These are phyloP conservation scores for Curvularia sp. DNA, from an alignment of 2,329 filamentous ascomycete genomes.

Conservation along the genomic window DNA sequence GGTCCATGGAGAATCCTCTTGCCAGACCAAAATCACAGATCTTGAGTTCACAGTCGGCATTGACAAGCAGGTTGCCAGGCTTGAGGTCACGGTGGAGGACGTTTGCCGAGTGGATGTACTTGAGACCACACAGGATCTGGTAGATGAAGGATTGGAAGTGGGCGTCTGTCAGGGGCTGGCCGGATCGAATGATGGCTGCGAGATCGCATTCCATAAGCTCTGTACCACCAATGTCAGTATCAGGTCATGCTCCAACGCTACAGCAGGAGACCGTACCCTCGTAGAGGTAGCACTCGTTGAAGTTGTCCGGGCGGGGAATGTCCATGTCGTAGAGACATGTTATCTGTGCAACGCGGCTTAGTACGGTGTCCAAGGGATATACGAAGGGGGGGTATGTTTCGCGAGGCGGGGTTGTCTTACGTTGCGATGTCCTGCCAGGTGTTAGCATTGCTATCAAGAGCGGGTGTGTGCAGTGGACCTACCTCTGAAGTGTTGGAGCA, in stretches of 20 bases:
- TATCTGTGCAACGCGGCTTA: slow-evolving; percentile 68
- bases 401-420: slow-evolving; percentile 38
- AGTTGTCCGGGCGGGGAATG: slow-evolving; percentile 94
- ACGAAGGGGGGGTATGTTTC: slow-evolving; percentile 58
- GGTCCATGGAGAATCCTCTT: slow-evolving; percentile 94
- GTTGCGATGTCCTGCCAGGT: slow-evolving; percentile 54
- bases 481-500: slow-evolving; percentile 91
- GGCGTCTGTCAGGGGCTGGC: slow-evolving; percentile 94
- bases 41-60: slow-evolving; percentile 98
- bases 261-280: slow-evolving; percentile 68
- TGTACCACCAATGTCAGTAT: slow-evolving; percentile 52
- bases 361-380: slow-evolving; percentile 28
- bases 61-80: slow-evolving; percentile 95
- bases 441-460: slow-evolving; percentile 31
- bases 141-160: slow-evolving; percentile 99
- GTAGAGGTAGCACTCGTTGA: slow-evolving; percentile 99
- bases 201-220: slow-evolving; percentile 99
- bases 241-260: slow-evolving; percentile 1
- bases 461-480: slow-evolving; percentile 16
- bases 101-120: slow-evolving; percentile 99
- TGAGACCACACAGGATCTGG: slow-evolving; percentile 97
- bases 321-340: slow-evolving; percentile 99
- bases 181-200: slow-evolving; percentile 95
- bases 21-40: slow-evolving; percentile 98
- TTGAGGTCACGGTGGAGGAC: slow-evolving; percentile 97